Evolutionary conservation across 805 yeast species (phyloP).

Genomic region (Komagataella populi): DNA sequence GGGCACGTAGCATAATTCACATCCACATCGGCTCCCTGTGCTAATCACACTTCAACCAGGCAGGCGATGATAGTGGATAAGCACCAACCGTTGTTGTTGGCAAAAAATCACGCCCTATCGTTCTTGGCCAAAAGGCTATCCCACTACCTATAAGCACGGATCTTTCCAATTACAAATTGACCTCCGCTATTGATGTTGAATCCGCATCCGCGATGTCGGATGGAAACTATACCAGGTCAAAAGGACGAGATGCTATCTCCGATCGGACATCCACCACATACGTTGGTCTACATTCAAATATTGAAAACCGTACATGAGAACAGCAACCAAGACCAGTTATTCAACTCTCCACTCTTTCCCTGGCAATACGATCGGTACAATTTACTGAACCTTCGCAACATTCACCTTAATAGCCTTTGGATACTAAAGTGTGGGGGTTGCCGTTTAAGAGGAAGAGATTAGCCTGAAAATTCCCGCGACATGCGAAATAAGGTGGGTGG

Average conservation of each 20-base stretch:
- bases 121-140: too few species aligned
- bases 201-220: not conserved
- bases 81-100: too few species aligned
- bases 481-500: not conserved
- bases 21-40: too few species aligned
- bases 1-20: too few species aligned
- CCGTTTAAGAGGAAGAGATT: not conserved
- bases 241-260: not conserved
- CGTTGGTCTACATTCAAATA: too few species aligned
- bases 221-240: not conserved
- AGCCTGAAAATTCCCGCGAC: not conserved
- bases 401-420: not conserved
- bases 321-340: not conserved
- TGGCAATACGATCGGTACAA: too few species aligned
- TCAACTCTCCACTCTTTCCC: not conserved
- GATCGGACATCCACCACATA: not conserved
- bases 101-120: too few species aligned
- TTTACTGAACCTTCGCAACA: too few species aligned
- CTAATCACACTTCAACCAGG: too few species aligned
- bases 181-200: not conserved
- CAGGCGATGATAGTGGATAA: too few species aligned
- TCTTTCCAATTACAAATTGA: too few species aligned
- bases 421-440: not conserved
- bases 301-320: not conserved
- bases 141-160: too few species aligned